Conservation (phyloP, 352 stramenopile species). For the Pythium scleroteichum region DNA sequence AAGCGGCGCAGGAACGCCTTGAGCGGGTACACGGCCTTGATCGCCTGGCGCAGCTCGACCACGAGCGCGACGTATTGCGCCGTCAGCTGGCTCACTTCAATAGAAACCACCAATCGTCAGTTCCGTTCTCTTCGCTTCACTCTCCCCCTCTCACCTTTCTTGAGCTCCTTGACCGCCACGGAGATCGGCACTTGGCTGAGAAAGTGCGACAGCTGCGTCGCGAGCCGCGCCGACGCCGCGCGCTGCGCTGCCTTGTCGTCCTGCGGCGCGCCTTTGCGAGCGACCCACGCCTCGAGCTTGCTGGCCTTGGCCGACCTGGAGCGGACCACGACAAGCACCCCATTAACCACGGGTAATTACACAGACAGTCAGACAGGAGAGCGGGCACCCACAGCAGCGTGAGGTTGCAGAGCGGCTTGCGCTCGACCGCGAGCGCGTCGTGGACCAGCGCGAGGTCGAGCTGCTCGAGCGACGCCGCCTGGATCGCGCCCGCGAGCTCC, state of each 20-base stretch:
- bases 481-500: slow-evolving; percentile 48
- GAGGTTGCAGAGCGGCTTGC: slow-evolving; percentile 48
- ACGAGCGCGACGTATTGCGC: slow-evolving; percentile 50
- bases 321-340: neutral
- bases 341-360: no score
- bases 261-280: slow-evolving; percentile 19
- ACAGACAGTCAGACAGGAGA: neutral
- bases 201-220: slow-evolving; percentile 53
- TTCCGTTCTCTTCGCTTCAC: neutral
- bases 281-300: slow-evolving; percentile 54
- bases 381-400: slow-evolving; percentile 42
- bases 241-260: slow-evolving; percentile 32
- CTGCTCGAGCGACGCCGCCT: slow-evolving; percentile 52
- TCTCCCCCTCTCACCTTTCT: slow-evolving; percentile 29
- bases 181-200: slow-evolving; percentile 48
- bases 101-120: neutral
- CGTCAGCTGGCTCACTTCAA: slow-evolving; percentile 51
- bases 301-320: slow-evolving; percentile 46
- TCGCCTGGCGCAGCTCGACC: slow-evolving; percentile 50
- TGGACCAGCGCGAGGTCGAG: slow-evolving; percentile 57
- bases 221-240: slow-evolving; percentile 20
- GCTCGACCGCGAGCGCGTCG: slow-evolving; percentile 50
- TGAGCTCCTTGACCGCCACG: slow-evolving; percentile 61
- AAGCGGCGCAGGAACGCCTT: slow-evolving; percentile 67
- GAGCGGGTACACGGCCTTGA: slow-evolving; percentile 71